These are phyloP conservation scores for Arabidopsis thaliana DNA, from an alignment of 345 rosid genomes.

Conservation along the genomic window DNA sequence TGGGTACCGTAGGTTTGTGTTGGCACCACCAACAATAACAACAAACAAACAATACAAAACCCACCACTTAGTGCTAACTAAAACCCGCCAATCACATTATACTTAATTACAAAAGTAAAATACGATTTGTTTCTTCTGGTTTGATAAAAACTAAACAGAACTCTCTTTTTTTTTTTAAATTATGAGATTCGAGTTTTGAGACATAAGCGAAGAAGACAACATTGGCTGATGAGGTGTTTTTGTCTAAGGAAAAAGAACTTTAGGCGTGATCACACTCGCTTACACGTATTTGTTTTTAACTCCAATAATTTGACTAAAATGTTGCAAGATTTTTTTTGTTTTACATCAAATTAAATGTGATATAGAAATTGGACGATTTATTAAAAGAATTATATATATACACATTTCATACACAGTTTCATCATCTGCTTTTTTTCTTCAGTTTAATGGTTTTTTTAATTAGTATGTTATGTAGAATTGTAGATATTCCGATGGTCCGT, in stretches of 20 bases:
- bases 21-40: slow-evolving; percentile 10
- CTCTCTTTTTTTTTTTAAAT: not conserved
- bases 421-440: not conserved
- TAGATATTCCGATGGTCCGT: not conserved
- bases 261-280: slow-evolving; percentile 23
- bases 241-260: slow-evolving; percentile 22
- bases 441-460: not conserved
- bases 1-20: slow-evolving; percentile 21
- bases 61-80: slow-evolving; percentile 22
- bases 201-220: slow-evolving; percentile 17
- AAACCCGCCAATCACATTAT: not conserved
- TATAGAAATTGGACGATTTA: not conserved
- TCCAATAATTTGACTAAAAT: not conserved
- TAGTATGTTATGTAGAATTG: not conserved
- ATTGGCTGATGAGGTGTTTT: slow-evolving; percentile 17
- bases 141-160: not conserved
- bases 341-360: not conserved
- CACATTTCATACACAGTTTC: not conserved
- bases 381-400: not conserved
- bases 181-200: not conserved
- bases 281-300: not conserved
- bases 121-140: not conserved
- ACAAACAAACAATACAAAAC: slow-evolving; percentile 19
- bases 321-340: not conserved
- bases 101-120: not conserved